Evolutionary conservation across 257 asterid genomes (phyloP), one percentile per base, ranked within the genome.

Genomic region (Petrea volubilis): DNA sequence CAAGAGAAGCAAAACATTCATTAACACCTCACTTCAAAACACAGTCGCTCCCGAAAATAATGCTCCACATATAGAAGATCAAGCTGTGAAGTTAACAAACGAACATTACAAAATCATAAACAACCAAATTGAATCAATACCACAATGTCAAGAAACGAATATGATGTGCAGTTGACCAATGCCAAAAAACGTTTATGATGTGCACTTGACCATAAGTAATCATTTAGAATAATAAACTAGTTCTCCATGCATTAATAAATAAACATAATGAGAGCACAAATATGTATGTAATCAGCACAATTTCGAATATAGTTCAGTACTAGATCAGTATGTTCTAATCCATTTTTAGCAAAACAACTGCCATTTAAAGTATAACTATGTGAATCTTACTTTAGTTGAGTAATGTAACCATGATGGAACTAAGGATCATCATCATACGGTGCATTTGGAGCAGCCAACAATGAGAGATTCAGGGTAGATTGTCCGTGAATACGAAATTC

Each of bases 401-500:
- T 65, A 34, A 34, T 36, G 66, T 68, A 60, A 75, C 78, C 31
- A 24, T 51, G 67, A 64, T 60, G 80, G 60, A 74, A 60, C 83
- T 89, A 92, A 20, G 97, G 97, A 34, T 92, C 98, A 64, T 85
- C 77, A 50, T 92, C 98, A 40, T 86, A 84, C 33, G 90, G 96
- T 64, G 46, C 86, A 65, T 67, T 53, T 55, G 80, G 69, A 25
- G 84, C 71, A 67, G 72, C 57, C 6, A 78, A 79, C 15, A 74
- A 24, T 50, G 79, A 56, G 60, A 85, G 76, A 64, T 80, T 82
- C 43, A 84, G 46, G 71, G 73, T 14, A 68, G 66, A 67, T 60
- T 82, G 79, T 41, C 93, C 96, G 20, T 73, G 70, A 46, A 29
- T 46, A 73, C 59, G 81, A 57, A 84, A 79, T 66, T 85, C 93